Evolutionary conservation across 768 basidiomycete species (phyloP), one percentile per base, ranked within the genome.

Genomic region (Hericium coralloides): DNA sequence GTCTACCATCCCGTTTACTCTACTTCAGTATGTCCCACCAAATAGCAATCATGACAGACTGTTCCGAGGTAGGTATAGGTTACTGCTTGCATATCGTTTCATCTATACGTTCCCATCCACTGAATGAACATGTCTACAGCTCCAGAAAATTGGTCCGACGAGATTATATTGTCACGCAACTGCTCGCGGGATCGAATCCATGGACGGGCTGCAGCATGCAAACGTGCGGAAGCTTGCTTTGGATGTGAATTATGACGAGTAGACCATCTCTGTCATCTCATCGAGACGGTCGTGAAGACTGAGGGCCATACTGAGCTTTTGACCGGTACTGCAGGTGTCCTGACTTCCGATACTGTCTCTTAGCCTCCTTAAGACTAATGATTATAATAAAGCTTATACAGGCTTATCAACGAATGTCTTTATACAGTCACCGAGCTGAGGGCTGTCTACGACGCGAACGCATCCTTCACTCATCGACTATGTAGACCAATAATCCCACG

Each of bases 101-200:
- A 22, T 15, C 25, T 20, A 4, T 43, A 8, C 18, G 0, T 17
- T 15, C 15, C 17, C 17, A 2, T 18, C 6, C 5, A 18, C 41
- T 43, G 5, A 8, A 15, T 17, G 15, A 18, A 4, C 12, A 17
- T 15, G 41, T 4, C 6, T 14, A 15, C 25, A 89, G 87, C 38
- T 86, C 82, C 63, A 77, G 86, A 60, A 81, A 82, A 62, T 89
- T 90, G 60, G 84, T 83, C 1, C 62, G 67, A 0, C 75, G 73
- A 31, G 87, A 82, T 38, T 90, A 86, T 67, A 79, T 76, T 41
- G 89, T 92, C 9, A 89, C 58, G 89, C 89, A 2, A 85, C 87
- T 0, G 80, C 89, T 7, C 81, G 89, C 12, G 76, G 71, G n/a
- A 66, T 81, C 2, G 81, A 82, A 20, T 75, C 80, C 6, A 85